These are phyloP conservation scores for Aspergillus persii DNA, from an alignment of 2,329 filamentous ascomycete species.

Conservation along the genomic window DNA sequence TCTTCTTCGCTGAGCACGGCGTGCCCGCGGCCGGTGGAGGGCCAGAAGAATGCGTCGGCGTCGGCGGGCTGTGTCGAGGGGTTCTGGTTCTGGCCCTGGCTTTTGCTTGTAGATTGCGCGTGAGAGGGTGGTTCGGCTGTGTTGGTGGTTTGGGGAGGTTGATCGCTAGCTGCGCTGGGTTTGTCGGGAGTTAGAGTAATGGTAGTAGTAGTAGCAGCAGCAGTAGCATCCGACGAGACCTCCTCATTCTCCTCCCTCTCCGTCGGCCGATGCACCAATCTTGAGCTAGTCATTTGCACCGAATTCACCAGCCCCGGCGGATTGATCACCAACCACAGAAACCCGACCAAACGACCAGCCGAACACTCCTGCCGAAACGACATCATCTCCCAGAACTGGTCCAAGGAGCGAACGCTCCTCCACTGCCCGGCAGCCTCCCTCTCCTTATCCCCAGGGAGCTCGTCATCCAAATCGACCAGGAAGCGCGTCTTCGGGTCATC, in stretches of 20 bases:
- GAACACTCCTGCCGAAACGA: conserved; percentile 94
- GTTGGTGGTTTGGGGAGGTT: background rate
- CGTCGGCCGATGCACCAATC: conserved; percentile 10
- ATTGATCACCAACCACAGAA: conserved; percentile 85
- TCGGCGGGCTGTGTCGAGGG: conserved; percentile 9
- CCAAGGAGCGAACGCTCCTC: conserved; percentile 77
- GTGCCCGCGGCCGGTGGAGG: conserved; percentile 32
- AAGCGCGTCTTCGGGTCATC: conserved; percentile 95
- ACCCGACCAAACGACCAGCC: conserved; percentile 85
- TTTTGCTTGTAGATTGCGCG: background rate
- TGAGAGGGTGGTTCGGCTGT: background rate
- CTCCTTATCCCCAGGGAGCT: conserved; percentile 54
- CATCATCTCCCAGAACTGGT: conserved; percentile 99
- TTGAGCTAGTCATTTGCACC: conserved; percentile 30
- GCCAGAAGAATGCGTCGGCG: conserved; percentile 34
- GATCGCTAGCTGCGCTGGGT: background rate
- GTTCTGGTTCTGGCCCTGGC: background rate
- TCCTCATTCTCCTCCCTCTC: background rate
- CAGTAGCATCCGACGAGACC: background rate
- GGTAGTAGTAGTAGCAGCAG: background rate
- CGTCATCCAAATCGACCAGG: conserved; percentile 82
- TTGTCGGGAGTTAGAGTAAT: background rate
- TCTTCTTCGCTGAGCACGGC: conserved; percentile 38
- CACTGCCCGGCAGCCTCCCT: conserved; percentile 59
- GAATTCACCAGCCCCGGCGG: conserved; percentile 52